These are phyloP conservation scores for Panicum miliaceum DNA, from an alignment of 176 grass and related monocot genomes.

Conservation along the genomic window DNA sequence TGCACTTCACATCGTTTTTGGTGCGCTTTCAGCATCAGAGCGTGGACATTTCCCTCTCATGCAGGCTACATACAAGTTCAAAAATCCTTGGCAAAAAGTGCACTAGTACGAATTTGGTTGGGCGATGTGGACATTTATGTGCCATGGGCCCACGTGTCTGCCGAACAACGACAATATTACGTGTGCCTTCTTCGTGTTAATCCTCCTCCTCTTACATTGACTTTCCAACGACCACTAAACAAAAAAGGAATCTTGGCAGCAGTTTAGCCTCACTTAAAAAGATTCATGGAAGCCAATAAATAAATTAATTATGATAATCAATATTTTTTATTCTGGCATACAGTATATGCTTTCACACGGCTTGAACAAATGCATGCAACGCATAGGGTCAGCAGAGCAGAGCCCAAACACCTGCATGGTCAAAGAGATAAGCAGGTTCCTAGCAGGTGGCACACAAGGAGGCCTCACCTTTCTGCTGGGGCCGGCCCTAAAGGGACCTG, in stretches of 20 bases:
- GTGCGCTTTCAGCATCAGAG: not conserved
- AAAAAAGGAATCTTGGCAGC: not conserved
- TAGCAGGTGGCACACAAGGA: slow-evolving; percentile 20
- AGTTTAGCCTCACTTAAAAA: not conserved
- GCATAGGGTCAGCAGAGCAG: not conserved
- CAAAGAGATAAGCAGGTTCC: slow-evolving; percentile 40
- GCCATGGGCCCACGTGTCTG: slow-evolving; percentile 16
- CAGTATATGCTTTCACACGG: not conserved
- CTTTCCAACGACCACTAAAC: not conserved
- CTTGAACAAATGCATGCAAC: slow-evolving; percentile 6
- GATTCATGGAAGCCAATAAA: not conserved
- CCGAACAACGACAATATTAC: slow-evolving; percentile 6
- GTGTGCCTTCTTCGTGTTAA: not conserved
- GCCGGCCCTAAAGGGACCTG: no score
- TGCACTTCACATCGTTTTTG: slow-evolving; percentile 1
- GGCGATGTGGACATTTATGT: not conserved
- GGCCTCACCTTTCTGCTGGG: slow-evolving; percentile 12
- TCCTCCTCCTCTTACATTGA: not conserved
- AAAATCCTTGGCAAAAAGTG: not conserved
- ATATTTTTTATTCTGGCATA: not conserved
- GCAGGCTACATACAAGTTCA: not conserved
- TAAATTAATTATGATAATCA: not conserved
- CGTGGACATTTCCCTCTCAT: not conserved
- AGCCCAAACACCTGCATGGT: not conserved
- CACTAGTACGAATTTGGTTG: slow-evolving; percentile 5